Evolutionary conservation across 257 asterid species (phyloP).

Genomic region (Nicotiana undulata): DNA sequence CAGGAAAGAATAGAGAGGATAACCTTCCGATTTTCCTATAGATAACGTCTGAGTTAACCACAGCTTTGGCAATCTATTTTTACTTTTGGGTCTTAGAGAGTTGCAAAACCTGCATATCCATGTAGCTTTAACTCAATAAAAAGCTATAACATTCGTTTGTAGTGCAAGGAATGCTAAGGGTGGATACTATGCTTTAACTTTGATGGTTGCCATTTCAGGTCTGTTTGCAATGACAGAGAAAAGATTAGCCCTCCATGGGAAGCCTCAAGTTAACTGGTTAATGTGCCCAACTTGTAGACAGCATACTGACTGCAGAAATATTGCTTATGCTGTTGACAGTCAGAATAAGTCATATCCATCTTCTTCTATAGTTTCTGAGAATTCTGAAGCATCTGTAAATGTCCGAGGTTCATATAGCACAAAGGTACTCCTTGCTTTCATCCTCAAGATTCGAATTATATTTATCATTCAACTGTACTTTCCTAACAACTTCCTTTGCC

Average conservation of each 20-base stretch:
- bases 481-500: neutral
- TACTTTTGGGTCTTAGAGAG: neutral
- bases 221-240: slow-evolving; percentile 77
- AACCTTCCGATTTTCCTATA: neutral
- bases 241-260: slow-evolving; percentile 42
- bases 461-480: neutral
- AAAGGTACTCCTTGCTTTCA: slow-evolving; percentile 38
- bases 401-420: slow-evolving; percentile 95
- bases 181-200: neutral
- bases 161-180: neutral
- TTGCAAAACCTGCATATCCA: neutral
- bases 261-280: slow-evolving; percentile 43
- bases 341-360: slow-evolving; percentile 23
- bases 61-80: neutral
- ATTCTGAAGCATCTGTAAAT: slow-evolving; percentile 46
- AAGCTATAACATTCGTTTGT: neutral
- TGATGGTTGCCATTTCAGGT: slow-evolving; percentile 39
- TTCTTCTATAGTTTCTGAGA: slow-evolving; percentile 22
- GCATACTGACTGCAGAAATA: slow-evolving; percentile 71
- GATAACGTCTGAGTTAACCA: neutral
- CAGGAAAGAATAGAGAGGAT: neutral
- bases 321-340: slow-evolving; percentile 78
- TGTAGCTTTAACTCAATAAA: neutral
- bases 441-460: neutral
- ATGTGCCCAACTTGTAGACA: slow-evolving; percentile 94